A percentile compares a stretch with the other conserved stretches of the same genome.
These are phyloP conservation scores for Sporothrix phasma DNA, from an alignment of 2,329 filamentous ascomycete genomes.

Conservation along the genomic window DNA sequence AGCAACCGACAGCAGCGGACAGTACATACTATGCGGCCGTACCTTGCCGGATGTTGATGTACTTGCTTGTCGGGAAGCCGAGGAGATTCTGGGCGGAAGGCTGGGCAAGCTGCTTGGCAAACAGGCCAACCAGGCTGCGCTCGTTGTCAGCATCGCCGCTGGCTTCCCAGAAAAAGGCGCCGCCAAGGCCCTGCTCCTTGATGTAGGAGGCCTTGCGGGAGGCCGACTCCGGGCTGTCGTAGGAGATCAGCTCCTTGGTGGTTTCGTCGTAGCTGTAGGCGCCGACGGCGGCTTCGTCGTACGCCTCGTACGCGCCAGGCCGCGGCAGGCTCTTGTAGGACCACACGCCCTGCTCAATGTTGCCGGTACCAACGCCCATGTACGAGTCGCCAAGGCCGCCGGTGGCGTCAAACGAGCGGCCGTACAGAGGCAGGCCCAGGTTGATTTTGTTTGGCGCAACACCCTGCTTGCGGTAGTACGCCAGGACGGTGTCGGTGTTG, in stretches of 20 bases:
- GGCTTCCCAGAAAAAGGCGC: constrained; percentile 79
- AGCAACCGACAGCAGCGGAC: not conserved
- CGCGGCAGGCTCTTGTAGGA: constrained; percentile 64
- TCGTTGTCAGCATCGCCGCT: constrained; percentile 49
- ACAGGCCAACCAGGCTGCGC: constrained; percentile 48
- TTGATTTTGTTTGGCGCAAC: constrained; percentile 57
- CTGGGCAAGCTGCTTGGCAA: constrained; percentile 39
- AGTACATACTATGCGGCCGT: not conserved
- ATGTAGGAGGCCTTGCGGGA: constrained; percentile 56
- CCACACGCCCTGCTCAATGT: constrained; percentile 53
- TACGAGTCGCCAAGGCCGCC: constrained; percentile 55
- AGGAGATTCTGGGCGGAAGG: constrained; percentile 46
- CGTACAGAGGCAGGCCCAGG: constrained; percentile 70
- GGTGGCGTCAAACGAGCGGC: constrained; percentile 62
- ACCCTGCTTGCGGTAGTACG: constrained; percentile 49
- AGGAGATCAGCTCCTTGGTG: constrained; percentile 56
- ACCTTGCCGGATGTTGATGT: constrained; percentile 40
- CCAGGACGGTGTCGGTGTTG: constrained; percentile 55
- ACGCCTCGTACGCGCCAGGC: constrained; percentile 43
- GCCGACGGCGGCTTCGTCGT: constrained; percentile 49
- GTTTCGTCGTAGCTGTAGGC: constrained; percentile 60
- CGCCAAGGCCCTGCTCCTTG: constrained; percentile 50
- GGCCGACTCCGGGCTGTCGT: constrained; percentile 52
- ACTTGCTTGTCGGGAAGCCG: constrained; percentile 45
- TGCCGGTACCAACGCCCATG: constrained; percentile 51